These are phyloP conservation scores for Cordyceps cateniannulata DNA, from an alignment of 2,329 filamentous ascomycete species.

Conservation along the genomic window DNA sequence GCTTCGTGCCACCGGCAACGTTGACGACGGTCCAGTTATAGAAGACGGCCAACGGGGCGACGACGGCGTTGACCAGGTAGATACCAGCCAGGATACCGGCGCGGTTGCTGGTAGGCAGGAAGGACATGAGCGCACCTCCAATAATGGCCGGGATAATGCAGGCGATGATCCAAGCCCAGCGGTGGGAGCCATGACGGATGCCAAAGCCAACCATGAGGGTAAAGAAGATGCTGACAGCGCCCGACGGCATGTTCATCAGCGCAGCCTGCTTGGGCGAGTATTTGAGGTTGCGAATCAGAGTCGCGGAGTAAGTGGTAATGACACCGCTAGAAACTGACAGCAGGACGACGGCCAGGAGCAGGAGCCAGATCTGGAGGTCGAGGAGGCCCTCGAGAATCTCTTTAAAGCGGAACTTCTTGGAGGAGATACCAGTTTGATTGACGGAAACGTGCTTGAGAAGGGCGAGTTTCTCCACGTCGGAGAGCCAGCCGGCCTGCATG, in stretches of 20 bases:
- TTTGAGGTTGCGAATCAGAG: slow-evolving; percentile 42
- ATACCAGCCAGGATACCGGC: slow-evolving; percentile 42
- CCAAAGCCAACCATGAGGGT: slow-evolving; percentile 42
- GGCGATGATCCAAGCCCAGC: slow-evolving; percentile 43
- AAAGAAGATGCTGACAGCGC: slow-evolving; percentile 45
- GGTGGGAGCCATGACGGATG: slow-evolving; percentile 39
- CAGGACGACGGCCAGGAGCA: slow-evolving; percentile 42
- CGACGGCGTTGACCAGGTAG: slow-evolving; percentile 45
- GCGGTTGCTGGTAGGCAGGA: slow-evolving; percentile 38
- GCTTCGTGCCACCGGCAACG: slow-evolving; percentile 45
- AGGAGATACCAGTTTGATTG: slow-evolving; percentile 53
- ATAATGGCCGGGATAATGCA: slow-evolving; percentile 44
- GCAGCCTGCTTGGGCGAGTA: slow-evolving; percentile 39
- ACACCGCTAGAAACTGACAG: slow-evolving; percentile 47
- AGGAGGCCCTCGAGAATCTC: slow-evolving; percentile 46
- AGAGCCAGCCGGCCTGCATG: slow-evolving; percentile 40
- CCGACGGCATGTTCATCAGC: slow-evolving; percentile 49
- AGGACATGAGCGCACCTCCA: slow-evolving; percentile 47
- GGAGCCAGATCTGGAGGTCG: slow-evolving; percentile 46
- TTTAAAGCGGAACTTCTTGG: slow-evolving; percentile 43
- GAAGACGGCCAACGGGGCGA: slow-evolving; percentile 38
- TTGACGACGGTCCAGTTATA: slow-evolving; percentile 46
- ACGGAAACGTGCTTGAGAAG: slow-evolving; percentile 47
- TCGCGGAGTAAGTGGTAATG: slow-evolving; percentile 48
- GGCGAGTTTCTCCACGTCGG: slow-evolving; percentile 41